Conservation (phyloP, 2,329 filamentous ascomycete species). For the Byssothecium circinans region DNA sequence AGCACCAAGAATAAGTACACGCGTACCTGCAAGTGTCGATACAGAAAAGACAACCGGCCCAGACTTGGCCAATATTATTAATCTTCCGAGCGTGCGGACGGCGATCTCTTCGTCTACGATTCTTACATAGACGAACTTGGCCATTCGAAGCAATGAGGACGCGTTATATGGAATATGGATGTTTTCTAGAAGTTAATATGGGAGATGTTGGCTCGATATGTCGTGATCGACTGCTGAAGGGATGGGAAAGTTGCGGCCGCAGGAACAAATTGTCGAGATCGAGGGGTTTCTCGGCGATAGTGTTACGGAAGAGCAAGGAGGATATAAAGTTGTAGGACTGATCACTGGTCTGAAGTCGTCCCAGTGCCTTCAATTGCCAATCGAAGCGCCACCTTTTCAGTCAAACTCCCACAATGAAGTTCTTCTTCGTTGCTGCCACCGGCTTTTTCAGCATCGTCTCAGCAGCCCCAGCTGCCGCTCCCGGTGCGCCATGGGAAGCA, state of each 20-base stretch:
- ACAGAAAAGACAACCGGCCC: background rate
- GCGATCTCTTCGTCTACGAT: background rate
- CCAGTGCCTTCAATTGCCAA: background rate
- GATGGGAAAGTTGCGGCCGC: background rate
- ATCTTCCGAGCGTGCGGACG: background rate
- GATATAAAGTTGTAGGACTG: background rate
- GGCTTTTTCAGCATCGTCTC: conserved; percentile 23
- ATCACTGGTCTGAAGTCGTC: background rate
- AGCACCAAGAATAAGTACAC: no score
- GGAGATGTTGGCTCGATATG: background rate
- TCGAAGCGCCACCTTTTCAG: background rate
- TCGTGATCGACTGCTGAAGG: background rate
- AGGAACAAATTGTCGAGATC: background rate
- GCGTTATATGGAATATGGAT: background rate
- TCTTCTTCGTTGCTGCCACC: conserved; percentile 17
- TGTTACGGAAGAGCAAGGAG: background rate
- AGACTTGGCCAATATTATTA: background rate
- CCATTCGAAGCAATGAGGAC: background rate
- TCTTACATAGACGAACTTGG: background rate
- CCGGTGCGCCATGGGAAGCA: conserved; percentile 13
- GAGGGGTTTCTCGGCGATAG: background rate
- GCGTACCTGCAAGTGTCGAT: background rate
- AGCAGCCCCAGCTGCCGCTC: conserved; percentile 16
- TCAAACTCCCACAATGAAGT: conserved; percentile 22
- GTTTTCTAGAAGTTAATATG: background rate